Percentiles rank a stretch among this genome's conserved stretches.
Conservation (phyloP, 169 alveolate genomes). For the Cryptosporidium canis region DNA sequence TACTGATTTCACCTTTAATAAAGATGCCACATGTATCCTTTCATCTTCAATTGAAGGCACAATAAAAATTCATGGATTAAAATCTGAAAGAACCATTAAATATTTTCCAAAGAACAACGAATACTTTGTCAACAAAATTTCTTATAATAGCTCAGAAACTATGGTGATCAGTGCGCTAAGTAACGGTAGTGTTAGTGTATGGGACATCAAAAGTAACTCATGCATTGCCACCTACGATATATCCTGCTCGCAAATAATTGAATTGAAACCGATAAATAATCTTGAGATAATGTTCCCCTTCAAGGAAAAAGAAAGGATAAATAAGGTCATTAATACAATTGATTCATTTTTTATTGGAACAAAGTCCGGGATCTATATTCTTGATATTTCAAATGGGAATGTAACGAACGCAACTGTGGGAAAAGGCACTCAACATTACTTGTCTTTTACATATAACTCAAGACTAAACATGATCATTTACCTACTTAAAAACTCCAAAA, state of each 20-base stretch:
- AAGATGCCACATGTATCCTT: constrained; percentile 45
- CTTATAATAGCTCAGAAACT: constrained; percentile 42
- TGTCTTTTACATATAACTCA: neutral
- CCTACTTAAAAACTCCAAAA: neutral
- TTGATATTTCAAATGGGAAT: constrained; percentile 48
- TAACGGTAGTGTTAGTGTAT: constrained; percentile 26
- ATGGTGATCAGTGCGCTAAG: constrained; percentile 25
- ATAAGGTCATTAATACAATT: constrained; percentile 5
- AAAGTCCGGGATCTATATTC: neutral
- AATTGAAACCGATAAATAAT: neutral
- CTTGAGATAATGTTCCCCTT: neutral
- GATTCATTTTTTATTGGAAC: constrained; percentile 13
- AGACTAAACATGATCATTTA: neutral
- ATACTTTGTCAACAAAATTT: neutral
- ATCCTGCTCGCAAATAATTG: constrained; percentile 4
- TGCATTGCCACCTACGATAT: constrained; percentile 38
- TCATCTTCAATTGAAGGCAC: constrained; percentile 36
- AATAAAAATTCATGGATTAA: constrained; percentile 61
- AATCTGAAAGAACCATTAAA: constrained; percentile 24
- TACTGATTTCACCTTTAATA: constrained; percentile 20
- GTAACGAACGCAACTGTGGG: neutral
- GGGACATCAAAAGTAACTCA: constrained; percentile 34
- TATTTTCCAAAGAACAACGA: constrained; percentile 17
- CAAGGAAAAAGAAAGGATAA: neutral
- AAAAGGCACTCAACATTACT: neutral